phyloP scores from a whole-genome alignment of 805 yeast genomes.

The Teunomyces funiuensis region DNA sequence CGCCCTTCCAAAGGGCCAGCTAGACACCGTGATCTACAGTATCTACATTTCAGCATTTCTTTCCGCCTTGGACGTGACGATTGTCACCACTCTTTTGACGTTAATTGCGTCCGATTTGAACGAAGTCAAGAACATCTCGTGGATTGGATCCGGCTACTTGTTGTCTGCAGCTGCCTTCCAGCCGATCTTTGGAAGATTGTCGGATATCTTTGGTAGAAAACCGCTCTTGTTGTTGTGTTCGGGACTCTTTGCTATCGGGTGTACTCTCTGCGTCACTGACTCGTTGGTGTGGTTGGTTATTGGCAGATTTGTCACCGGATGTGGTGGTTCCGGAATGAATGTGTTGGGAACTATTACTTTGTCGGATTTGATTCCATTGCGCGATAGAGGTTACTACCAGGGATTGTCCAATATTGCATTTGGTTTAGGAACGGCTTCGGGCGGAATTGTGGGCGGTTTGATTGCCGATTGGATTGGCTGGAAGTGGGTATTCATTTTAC shows the following conservation, averaged over 20 bases:
- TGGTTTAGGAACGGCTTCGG: constrained; percentile 62
- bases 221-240: constrained; percentile 51
- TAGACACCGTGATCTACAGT: constrained; percentile 29
- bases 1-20: constrained; percentile 30
- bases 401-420: constrained; percentile 77
- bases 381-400: constrained; percentile 79
- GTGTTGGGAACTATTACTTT: constrained; percentile 73
- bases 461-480: constrained; percentile 58
- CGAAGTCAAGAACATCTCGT: constrained; percentile 60
- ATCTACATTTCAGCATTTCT: constrained; percentile 47
- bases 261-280: constrained; percentile 54
- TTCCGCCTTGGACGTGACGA: constrained; percentile 65
- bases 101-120: constrained; percentile 69
- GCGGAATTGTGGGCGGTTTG: constrained; percentile 52
- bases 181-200: constrained; percentile 68
- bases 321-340: constrained; percentile 89
- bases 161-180: constrained; percentile 71
- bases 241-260: constrained; percentile 54
- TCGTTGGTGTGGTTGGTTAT: constrained; percentile 48
- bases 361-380: constrained; percentile 72
- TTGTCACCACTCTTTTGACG: constrained; percentile 63
- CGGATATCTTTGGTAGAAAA: constrained; percentile 70
- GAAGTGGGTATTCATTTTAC: constrained; percentile 40
- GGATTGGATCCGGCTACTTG: constrained; percentile 74
- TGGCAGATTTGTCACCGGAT: constrained; percentile 75